Base-by-base conservation (phyloP, 768 basidiomycete species). In the Mycena galericulata region DNA sequence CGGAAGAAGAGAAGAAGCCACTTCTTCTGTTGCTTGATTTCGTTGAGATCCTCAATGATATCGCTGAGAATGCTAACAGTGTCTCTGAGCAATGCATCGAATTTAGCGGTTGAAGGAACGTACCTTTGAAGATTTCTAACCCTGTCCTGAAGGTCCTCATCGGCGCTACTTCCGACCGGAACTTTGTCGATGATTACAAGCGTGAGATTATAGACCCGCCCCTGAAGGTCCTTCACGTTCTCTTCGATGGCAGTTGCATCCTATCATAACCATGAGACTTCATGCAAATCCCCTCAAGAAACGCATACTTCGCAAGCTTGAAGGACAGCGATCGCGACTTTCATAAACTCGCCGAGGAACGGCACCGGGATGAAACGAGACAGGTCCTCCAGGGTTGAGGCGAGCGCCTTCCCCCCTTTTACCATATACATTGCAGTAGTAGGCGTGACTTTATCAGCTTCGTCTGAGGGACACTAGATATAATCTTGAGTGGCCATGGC, bases 311-410 rank as follows among this genome's bases (percentile, higher is more conserved):
- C 58, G 29, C 58, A 50, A 38, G 60, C 47, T 26, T 61, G 47
- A 18, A 61, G 29, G 36, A 61, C 60, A 34, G 18, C 27, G 47
- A 61, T 61, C 15, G 60, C 60, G n/a, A 61, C 60, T 61, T 50
- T 36, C 20, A 61, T 5, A 24, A 61, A 61, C 17, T 49, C 34
- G 12, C 47, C 14, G 10, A 61, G 32, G 32, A 49, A 49, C n/a
- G 60, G 60, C 17, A 58, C 40, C 38, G 56, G 56, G 18, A 58
- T 30, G 24, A 41, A 22, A 58, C 29, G n/a, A 18, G 56, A 40
- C 5, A 58, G 17, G 29, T 17, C 30, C 3, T 45, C 56, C 9
- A 58, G 24, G 15, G 56, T 36, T 27, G 24, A 40, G 10, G 56
- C 56, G 14, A 45, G n/a, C n/a, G 26, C 34, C 56, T 45, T 58